Percentiles rank a stretch among this genome's conserved stretches.
Evolutionary conservation across 2,329 filamentous ascomycete species (phyloP).

Genomic region (Stemphylium lycopersici): DNA sequence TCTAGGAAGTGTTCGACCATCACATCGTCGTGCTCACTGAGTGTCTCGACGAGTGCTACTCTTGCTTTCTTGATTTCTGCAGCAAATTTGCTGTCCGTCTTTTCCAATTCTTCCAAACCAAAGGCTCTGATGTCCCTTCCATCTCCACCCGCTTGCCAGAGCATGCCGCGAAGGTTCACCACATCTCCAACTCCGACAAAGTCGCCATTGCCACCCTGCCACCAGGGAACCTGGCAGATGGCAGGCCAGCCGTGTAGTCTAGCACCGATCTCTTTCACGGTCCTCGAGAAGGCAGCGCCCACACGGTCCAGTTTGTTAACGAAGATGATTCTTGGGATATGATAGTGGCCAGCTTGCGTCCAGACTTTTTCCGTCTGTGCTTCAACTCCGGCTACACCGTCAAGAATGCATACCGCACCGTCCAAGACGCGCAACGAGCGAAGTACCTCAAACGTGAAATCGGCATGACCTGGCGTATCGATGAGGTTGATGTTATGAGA

Average conservation of each 20-base stretch:
- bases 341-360: constrained; percentile 84
- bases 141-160: constrained; percentile 72
- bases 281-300: constrained; percentile 80
- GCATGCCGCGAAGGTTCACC: constrained; percentile 74
- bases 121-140: constrained; percentile 66
- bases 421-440: constrained; percentile 87
- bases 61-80: constrained; percentile 78
- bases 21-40: constrained; percentile 86
- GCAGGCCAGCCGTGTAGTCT: constrained; percentile 84
- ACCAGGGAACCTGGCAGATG: constrained; percentile 95
- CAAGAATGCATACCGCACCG: constrained; percentile 89
- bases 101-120: constrained; percentile 60
- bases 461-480: constrained; percentile 94
- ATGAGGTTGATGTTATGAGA: constrained; percentile 66
- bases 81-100: constrained; percentile 58
- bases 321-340: constrained; percentile 80
- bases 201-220: constrained; percentile 72
- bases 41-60: constrained; percentile 76
- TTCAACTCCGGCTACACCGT: constrained; percentile 92
- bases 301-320: constrained; percentile 87
- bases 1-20: constrained; percentile 87
- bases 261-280: constrained; percentile 82
- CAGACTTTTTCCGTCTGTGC: constrained; percentile 97
- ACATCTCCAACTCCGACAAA: constrained; percentile 87
- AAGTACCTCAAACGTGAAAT: constrained; percentile 96